Base-by-base conservation (phyloP, 2,329 filamentous ascomycete species). In the Acarospora socialis region DNA sequence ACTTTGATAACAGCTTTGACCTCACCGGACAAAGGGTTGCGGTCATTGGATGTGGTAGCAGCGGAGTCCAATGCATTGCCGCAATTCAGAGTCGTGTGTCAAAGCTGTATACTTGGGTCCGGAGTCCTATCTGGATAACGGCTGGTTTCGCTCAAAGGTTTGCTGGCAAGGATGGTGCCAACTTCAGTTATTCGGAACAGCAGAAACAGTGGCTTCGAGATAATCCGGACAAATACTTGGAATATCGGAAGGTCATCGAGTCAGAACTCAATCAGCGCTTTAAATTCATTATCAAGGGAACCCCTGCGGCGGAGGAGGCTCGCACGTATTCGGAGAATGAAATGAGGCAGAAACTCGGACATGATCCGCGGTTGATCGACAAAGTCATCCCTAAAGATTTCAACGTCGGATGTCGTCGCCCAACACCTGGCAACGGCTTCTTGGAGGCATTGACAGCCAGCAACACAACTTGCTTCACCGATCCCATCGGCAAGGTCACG, bases 251-350 rank as follows among this genome's bases (percentile, higher is more conserved):
- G 43, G 52, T 58, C 33, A 55, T 65, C 33, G 61, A 66, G 36
- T 56, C 57, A 36, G 60, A 64, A 37, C 52, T 70, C 10, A 70
- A 68, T 37, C 57, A 60, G 27, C 54, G 62, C 4, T 70, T 69
- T 53, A 63, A 62, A 27, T 61, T 68, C 47, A 66, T 67, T 43
- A 50, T 64, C 40, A 66, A 63, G 43, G 60, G 59, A n/a, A 59
- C 54, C 5, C 35, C 54, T 30, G 61, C 63, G 48, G 60, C 61
- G 2, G 47, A 49, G 31, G 47, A 53, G 16, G 61, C 62, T 7
- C 50, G 53, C 6, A n/a, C 12, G 8, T 25, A 8, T 10, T 25
- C 23, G 12, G 23, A 10, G 23, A 15, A n/a, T 13, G 23, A 25
- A 15, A 64, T 63, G 60, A 46, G 44, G 8, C 44, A 44, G 12